Base-by-base conservation (phyloP, 2,329 filamentous ascomycete species). In the Alternaria dauci region DNA sequence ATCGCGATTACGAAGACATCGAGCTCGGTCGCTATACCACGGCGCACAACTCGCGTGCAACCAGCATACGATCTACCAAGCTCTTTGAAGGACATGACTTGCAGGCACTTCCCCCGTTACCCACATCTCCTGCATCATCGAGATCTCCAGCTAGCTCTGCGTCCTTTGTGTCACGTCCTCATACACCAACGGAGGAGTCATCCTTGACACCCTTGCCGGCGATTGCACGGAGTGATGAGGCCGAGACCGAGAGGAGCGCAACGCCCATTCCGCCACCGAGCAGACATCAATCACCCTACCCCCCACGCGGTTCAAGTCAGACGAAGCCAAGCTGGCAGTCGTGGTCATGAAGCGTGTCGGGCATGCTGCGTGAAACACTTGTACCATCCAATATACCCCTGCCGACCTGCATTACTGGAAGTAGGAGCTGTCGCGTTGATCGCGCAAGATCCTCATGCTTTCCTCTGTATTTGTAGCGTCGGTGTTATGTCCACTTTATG, bases 1-100 rank as follows among this genome's bases (percentile, higher is more conserved):
- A 63, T n/a, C 61, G 52, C 5, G 65, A 66, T 47, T 70, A 69
- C 44, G 62, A 70, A 2, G 71, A 73, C 20, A 71, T 74, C 3
- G 71, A 74, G 41, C 39, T 75, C 30, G 71, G 71, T 2, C 60
- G 48, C 25, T 68, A 55, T 48, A 65, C 66, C 3, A 65, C 65
- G 3, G 55, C 54, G 12, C 51, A 44, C 12, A 66, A 61, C 28
- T 69, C 67, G 6, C 47, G 36, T 12, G 23, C 55, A 8, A 63
- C 59, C 4, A 69, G 57, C 34, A 39, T 58, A 12, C 34, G 60
- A n/a, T 64, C 62, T 14, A 51, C 39, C 7, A 47, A 48, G 2
- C 32, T 41, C 16, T 34, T 48, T 4, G 62, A 67, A 4, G 64
- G 58, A 2, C 43, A 41, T 8, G 62, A 69, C 3, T 14, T 65